phyloP scores from a whole-genome alignment of 306 rosid genomes.

The Dryas alaskensis region DNA sequence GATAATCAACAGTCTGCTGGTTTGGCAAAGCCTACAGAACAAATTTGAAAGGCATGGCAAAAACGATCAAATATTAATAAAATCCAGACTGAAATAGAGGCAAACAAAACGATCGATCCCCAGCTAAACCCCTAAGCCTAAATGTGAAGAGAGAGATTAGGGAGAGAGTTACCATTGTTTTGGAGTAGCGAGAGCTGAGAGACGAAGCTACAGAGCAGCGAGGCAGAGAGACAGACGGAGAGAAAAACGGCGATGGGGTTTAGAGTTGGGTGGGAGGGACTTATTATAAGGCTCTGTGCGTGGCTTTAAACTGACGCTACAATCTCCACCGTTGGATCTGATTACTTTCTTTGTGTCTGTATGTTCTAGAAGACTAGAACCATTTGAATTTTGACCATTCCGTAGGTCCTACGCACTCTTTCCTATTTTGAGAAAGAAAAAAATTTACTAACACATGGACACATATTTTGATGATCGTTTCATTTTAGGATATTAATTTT shows the following conservation, averaged over 20 bases:
- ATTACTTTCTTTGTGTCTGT: background rate
- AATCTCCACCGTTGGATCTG: slow-evolving; percentile 9
- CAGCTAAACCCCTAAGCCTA: slow-evolving; percentile 15
- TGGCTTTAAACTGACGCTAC: slow-evolving; percentile 38
- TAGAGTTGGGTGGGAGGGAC: background rate
- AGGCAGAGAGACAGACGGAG: background rate
- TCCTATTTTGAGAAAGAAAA: no score
- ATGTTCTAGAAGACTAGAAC: background rate
- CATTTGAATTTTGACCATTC: no score
- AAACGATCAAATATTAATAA: background rate
- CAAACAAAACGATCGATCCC: slow-evolving; percentile 9
- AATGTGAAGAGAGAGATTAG: background rate
- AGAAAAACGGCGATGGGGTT: slow-evolving; percentile 9
- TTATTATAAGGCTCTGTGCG: slow-evolving; percentile 7
- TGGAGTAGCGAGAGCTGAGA: background rate
- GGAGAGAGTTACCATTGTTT: slow-evolving; percentile 27
- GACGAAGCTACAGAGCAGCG: background rate
- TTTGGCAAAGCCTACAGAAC: slow-evolving; percentile 48
- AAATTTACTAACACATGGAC: no score
- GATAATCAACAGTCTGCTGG: slow-evolving; percentile 53
- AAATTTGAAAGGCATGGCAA: background rate
- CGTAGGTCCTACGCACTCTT: no score
- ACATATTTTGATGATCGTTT: no score
- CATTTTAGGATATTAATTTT: no score
- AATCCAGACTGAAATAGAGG: background rate